A percentile compares a stretch with the other conserved stretches of the same genome.
Conservation (phyloP, 106 monocot species). For the Allium sativum region DNA sequence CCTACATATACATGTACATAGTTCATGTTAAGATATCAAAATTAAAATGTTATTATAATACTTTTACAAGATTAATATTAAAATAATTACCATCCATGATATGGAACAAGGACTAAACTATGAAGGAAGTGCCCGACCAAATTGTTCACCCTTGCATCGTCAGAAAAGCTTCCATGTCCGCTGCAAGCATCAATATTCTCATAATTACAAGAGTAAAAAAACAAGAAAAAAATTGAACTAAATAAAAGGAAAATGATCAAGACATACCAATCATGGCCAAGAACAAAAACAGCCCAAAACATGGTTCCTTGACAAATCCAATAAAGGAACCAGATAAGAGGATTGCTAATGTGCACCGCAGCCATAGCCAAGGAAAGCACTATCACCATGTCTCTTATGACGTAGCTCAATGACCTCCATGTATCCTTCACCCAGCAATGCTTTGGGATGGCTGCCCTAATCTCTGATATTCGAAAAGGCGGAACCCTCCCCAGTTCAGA, state of each 20-base stretch:
- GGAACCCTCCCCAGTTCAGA: constrained; percentile 44
- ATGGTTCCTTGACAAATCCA: constrained; percentile 86
- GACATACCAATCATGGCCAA: constrained; percentile 84
- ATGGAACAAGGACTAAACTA: constrained; percentile 1
- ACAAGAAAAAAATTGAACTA: not conserved
- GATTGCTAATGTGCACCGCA: constrained; percentile 26
- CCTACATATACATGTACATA: constrained; percentile 17
- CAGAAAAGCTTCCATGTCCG: constrained; percentile 1
- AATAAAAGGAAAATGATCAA: not conserved
- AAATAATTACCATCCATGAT: constrained; percentile 5
- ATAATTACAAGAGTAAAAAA: too few species aligned
- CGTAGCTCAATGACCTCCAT: constrained; percentile 57
- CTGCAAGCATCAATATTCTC: not conserved
- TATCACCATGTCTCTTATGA: constrained; percentile 43
- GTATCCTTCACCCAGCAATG: constrained; percentile 64
- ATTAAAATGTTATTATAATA: not conserved
- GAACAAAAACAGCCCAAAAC: constrained; percentile 94
- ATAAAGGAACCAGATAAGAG: constrained; percentile 57
- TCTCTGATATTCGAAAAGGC: constrained; percentile 56
- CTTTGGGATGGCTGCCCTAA: constrained; percentile 56
- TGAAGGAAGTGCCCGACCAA: constrained; percentile 3
- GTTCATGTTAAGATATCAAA: not conserved
- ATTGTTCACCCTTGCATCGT: not conserved
- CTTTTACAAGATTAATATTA: not conserved
- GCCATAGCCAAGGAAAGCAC: constrained; percentile 33